Conservation (phyloP, 257 asterid genomes). For the Gynochthodes officinalis region DNA sequence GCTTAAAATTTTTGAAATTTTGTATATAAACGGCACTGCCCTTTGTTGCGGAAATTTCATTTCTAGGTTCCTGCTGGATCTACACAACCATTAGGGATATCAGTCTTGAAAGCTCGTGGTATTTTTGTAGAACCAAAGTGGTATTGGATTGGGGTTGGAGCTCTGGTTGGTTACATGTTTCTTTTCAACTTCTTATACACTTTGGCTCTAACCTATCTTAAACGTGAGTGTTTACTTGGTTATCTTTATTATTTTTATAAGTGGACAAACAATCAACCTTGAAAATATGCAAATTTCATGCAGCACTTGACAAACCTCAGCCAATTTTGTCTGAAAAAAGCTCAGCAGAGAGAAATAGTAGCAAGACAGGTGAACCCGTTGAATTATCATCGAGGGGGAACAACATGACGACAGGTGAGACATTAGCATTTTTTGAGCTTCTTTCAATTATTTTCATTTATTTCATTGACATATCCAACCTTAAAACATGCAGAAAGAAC, state of each 20-base stretch:
- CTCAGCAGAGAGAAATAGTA: constrained; percentile 26
- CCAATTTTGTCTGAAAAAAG: constrained; percentile 40
- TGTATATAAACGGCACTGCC: neutral
- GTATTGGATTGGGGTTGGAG: constrained; percentile 47
- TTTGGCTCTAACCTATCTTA: constrained; percentile 47
- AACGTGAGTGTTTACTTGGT: no score
- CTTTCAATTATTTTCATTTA: neutral
- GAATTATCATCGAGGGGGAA: constrained; percentile 27
- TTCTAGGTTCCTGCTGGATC: constrained; percentile 25
- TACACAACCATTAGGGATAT: constrained; percentile 27
- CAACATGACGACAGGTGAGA: constrained; percentile 7
- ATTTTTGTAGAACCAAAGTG: constrained; percentile 35
- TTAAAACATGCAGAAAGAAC: neutral
- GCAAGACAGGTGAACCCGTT: constrained; percentile 32
- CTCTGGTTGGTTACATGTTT: constrained; percentile 27
- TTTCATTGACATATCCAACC: no score
- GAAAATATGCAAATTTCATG: neutral
- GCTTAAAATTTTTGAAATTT: neutral
- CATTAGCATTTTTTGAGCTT: no score
- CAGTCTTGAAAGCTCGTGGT: constrained; percentile 28
- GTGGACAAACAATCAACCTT: no score
- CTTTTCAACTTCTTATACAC: constrained; percentile 27
- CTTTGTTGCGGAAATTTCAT: neutral
- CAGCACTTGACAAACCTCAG: constrained; percentile 71
- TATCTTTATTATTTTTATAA: no score